phyloP scores from a whole-genome alignment of 208 protist genomes.

The Chromosphaera perkinsii region DNA sequence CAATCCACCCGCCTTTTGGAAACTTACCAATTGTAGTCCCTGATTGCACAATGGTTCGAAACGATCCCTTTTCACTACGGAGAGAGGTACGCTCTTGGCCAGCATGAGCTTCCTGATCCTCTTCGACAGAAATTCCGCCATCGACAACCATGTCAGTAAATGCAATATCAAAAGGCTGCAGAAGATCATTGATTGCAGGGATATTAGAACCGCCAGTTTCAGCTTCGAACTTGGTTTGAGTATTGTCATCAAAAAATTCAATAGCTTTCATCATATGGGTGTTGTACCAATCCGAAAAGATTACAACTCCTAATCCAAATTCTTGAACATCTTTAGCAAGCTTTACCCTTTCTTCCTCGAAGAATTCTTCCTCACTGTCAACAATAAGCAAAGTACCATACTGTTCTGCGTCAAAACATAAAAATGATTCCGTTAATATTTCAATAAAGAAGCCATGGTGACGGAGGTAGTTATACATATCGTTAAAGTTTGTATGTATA shows the following conservation, averaged over 20 bases:
- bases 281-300: conserved; percentile 76
- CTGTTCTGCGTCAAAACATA: conserved; percentile 63
- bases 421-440: conserved; percentile 49
- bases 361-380: conserved; percentile 76
- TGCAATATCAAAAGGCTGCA: conserved; percentile 61
- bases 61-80: too few relatives aligned
- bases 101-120: too few relatives aligned
- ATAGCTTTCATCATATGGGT: conserved; percentile 61
- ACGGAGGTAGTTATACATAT: conserved; percentile 63
- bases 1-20: too few relatives aligned
- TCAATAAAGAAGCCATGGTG: conserved; percentile 66
- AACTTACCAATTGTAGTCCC: too few relatives aligned
- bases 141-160: conserved; percentile 52
- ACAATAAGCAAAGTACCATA: conserved; percentile 78
- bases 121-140: too few relatives aligned
- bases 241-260: conserved; percentile 79
- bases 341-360: conserved; percentile 35
- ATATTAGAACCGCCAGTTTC: conserved; percentile 69
- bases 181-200: conserved; percentile 75
- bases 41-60: too few relatives aligned
- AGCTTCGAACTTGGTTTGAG: conserved; percentile 60
- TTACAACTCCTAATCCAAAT: not conserved
- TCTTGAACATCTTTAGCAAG: conserved; percentile 64
- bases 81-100: too few relatives aligned
- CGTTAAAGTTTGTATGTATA: conserved; percentile 83